Evolutionary conservation across 352 stramenopile genomes (phyloP).

Genomic region (Pythium guiyangense): DNA sequence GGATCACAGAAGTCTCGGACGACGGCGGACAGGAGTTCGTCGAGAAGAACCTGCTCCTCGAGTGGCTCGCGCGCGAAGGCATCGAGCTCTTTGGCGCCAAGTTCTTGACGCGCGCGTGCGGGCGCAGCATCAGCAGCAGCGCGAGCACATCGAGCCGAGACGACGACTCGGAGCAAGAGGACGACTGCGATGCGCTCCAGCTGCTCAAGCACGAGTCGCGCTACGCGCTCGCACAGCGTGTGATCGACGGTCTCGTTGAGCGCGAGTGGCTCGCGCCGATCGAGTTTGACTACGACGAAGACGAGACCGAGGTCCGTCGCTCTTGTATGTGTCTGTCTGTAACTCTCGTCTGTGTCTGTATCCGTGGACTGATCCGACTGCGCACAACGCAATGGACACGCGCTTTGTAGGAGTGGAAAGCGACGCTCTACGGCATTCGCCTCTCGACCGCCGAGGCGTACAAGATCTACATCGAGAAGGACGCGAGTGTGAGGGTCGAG

Average conservation of each 20-base stretch:
- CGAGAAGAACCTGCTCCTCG: slow-evolving; percentile 51
- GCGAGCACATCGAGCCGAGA: slow-evolving; percentile 18
- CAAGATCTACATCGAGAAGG: slow-evolving; percentile 81
- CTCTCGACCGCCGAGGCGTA: slow-evolving; percentile 72
- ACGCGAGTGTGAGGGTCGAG: slow-evolving; percentile 38
- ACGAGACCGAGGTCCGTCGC: slow-evolving; percentile 33
- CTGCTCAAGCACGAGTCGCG: slow-evolving; percentile 24
- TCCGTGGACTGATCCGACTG: no score
- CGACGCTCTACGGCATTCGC: slow-evolving; percentile 51
- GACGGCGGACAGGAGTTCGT: slow-evolving; percentile 69
- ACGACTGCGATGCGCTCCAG: slow-evolving; percentile 1
- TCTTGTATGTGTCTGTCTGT: no score
- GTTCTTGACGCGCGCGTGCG: slow-evolving; percentile 11
- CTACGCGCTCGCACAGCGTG: slow-evolving; percentile 32
- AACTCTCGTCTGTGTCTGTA: background rate
- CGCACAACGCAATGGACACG: no score
- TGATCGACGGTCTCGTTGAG: slow-evolving; percentile 52
- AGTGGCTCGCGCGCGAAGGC: slow-evolving; percentile 70
- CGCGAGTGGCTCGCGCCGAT: slow-evolving; percentile 57
- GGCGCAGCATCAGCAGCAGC: slow-evolving; percentile 12
- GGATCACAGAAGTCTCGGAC: slow-evolving; percentile 68
- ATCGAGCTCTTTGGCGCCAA: slow-evolving; percentile 49
- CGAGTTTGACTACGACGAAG: slow-evolving; percentile 38
- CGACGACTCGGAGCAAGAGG: slow-evolving; percentile 15
- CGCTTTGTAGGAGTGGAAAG: slow-evolving; percentile 31